Percentiles rank a stretch among this genome's conserved stretches.
phyloP scores from a whole-genome alignment of 176 grass and related monocot genomes.

The Oryza brachyantha region DNA sequence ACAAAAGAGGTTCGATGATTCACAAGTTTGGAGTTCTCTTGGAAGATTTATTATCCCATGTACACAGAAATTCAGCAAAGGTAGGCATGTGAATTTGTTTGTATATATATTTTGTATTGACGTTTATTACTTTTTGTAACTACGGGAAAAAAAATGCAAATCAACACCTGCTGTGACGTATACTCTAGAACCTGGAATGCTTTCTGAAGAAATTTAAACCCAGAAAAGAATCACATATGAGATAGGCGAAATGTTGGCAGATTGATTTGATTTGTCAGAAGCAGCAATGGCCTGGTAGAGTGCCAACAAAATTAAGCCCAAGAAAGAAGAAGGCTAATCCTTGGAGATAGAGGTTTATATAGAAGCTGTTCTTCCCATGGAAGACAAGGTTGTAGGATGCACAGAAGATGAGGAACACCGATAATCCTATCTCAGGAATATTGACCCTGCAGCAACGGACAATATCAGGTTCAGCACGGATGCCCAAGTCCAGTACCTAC shows the following conservation, averaged over 20 bases:
- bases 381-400: conserved; percentile 82
- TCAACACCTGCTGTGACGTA: background rate
- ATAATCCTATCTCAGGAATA: conserved; percentile 63
- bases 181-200: background rate
- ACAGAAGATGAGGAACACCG: conserved; percentile 69
- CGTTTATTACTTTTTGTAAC: background rate
- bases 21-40: background rate
- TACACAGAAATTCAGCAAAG: background rate
- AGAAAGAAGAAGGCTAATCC: conserved; percentile 66
- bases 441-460: conserved; percentile 55
- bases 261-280: background rate
- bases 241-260: background rate
- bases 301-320: conserved; percentile 70
- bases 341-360: conserved; percentile 80
- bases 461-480: background rate
- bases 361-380: conserved; percentile 64
- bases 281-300: background rate
- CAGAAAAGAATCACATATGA: background rate
- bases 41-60: background rate
- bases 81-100: too few species aligned
- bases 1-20: background rate
- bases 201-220: background rate
- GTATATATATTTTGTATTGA: background rate
- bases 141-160: background rate
- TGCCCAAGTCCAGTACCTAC: background rate